A percentile compares a stretch with the other conserved stretches of the same genome.
Conservation (phyloP, 441 rosid genomes). For the Populus tomentosa region DNA sequence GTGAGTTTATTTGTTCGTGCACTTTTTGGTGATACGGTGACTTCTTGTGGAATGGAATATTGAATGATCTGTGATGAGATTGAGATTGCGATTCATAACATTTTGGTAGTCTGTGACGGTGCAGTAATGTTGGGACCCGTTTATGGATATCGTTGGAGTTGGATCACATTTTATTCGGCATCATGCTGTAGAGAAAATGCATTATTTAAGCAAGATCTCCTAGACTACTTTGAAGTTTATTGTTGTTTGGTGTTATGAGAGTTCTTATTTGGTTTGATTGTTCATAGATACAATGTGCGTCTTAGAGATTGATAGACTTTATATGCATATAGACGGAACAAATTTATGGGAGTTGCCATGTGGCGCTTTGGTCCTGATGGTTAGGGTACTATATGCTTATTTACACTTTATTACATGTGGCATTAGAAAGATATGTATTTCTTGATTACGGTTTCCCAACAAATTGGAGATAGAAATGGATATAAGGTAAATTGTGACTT, state of each 20-base stretch:
- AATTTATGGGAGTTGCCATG: constrained; percentile 1
- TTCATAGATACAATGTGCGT: background rate
- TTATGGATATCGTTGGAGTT: background rate
- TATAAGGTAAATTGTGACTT: background rate
- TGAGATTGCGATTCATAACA: background rate
- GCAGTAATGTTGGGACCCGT: background rate
- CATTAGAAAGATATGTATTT: background rate
- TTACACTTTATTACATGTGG: constrained; percentile 1
- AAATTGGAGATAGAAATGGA: constrained; percentile 4
- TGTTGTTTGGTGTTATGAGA: background rate
- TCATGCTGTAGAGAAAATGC: background rate
- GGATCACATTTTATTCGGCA: background rate
- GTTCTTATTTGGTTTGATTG: background rate
- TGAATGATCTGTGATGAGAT: background rate
- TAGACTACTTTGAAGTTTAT: background rate
- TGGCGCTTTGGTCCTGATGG: background rate
- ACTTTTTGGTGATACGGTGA: background rate
- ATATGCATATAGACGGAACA: constrained; percentile 12
- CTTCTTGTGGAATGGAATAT: no score
- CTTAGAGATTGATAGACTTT: background rate
- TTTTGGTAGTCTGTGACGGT: background rate
- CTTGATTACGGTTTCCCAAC: constrained; percentile 5
- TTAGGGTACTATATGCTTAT: background rate
- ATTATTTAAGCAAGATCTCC: background rate
- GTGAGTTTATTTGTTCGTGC: background rate